phyloP scores from a whole-genome alignment of 1,139 yeast genomes.

The Ashbya aceris region DNA sequence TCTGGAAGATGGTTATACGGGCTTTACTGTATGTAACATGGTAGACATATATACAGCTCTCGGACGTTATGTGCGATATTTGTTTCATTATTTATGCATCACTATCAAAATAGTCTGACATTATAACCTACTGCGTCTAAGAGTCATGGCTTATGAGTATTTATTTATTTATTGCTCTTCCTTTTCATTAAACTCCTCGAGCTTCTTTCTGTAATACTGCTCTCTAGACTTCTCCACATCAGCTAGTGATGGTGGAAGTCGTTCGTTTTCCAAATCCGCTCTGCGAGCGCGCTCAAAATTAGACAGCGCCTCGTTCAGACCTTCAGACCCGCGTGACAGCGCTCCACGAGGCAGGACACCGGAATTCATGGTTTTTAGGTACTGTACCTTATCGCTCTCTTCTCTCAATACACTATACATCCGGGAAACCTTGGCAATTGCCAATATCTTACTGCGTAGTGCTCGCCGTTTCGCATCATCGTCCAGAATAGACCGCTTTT shows the following conservation, averaged over 20 bases:
- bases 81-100: no score
- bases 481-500: conserved; percentile 19
- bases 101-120: no score
- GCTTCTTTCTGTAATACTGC: conserved; percentile 32
- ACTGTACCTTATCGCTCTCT: conserved; percentile 82
- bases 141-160: no score
- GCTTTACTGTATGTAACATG: no score
- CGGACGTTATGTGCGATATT: background rate
- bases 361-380: conserved; percentile 60
- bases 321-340: conserved; percentile 72
- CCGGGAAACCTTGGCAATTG: conserved; percentile 88
- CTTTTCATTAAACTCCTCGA: conserved; percentile 12
- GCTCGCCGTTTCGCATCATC: conserved; percentile 38
- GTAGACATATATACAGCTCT: no score
- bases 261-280: conserved; percentile 80
- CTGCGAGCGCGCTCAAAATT: conserved; percentile 77
- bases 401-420: conserved; percentile 87
- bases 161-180: background rate
- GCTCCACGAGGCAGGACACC: conserved; percentile 83
- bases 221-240: conserved; percentile 42
- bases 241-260: conserved; percentile 73
- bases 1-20: no score
- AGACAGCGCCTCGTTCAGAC: conserved; percentile 57
- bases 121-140: no score
- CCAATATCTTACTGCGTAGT: conserved; percentile 79